Conservation (phyloP, 805 yeast genomes). For the Yarrowia keelungensis region DNA sequence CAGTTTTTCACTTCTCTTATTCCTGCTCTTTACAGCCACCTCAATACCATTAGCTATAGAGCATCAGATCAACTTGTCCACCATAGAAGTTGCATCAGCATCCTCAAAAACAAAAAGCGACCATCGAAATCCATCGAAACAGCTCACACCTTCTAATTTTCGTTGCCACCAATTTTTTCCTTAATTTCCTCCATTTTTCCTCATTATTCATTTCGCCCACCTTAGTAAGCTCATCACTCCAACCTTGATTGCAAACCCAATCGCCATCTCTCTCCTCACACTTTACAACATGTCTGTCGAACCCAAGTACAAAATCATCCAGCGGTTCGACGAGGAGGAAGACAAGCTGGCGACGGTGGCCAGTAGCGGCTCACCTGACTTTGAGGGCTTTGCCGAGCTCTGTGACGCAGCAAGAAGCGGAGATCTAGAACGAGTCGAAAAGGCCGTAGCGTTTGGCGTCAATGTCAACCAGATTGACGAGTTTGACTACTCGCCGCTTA, state of each 20-base stretch:
- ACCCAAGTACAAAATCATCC: slow-evolving; percentile 29
- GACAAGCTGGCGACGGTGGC: slow-evolving; percentile 13
- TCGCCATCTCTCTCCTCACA: neutral
- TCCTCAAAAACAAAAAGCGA: no score
- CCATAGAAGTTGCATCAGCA: no score
- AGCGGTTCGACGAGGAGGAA: slow-evolving; percentile 34
- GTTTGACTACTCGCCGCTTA: slow-evolving; percentile 78
- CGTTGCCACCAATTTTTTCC: no score
- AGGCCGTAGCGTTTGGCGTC: slow-evolving; percentile 61
- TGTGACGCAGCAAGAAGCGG: slow-evolving; percentile 74
- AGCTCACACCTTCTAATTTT: no score
- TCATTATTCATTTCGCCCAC: no score
- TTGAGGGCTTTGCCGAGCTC: slow-evolving; percentile 51
- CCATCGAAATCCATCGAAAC: no score
- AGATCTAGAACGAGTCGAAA: slow-evolving; percentile 68
- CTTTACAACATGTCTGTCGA: slow-evolving; percentile 9
- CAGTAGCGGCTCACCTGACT: neutral
- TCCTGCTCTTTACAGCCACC: no score
- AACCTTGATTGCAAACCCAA: slow-evolving; percentile 11
- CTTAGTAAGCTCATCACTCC: no score
- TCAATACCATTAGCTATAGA: no score
- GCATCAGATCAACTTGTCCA: no score
- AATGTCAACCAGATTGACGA: slow-evolving; percentile 66
- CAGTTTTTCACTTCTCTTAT: no score
- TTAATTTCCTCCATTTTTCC: no score